Percentiles rank a stretch among this genome's conserved stretches.
These are phyloP conservation scores for Aspergillus sp. DNA, from an alignment of 2,329 filamentous ascomycete genomes.

Conservation along the genomic window DNA sequence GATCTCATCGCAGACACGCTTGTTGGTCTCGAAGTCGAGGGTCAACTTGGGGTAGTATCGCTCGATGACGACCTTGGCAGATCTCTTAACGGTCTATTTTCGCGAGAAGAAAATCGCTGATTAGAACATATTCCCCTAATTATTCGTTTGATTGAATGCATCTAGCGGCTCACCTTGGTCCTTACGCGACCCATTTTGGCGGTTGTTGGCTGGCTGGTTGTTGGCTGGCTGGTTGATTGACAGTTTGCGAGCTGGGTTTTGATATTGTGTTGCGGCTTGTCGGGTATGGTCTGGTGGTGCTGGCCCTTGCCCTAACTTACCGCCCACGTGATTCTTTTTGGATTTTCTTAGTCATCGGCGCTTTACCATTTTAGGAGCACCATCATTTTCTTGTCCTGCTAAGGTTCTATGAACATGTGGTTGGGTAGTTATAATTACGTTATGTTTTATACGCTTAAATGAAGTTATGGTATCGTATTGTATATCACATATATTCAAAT, in stretches of 20 bases:
- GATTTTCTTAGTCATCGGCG: not conserved
- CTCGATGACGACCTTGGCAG: constrained; percentile 99
- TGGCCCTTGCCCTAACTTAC: constrained; percentile 8
- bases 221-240: constrained; percentile 25
- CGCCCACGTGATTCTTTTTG: constrained; percentile 6
- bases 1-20: constrained; percentile 99
- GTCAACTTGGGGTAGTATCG: constrained; percentile 96
- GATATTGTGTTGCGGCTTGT: constrained; percentile 18
- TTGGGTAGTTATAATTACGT: no score
- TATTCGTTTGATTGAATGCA: not conserved
- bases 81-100: constrained; percentile 69
- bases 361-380: not conserved
- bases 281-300: constrained; percentile 9
- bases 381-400: not conserved
- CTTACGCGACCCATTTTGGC: constrained; percentile 52
- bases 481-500: constrained; percentile 27
- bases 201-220: constrained; percentile 38
- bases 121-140: not conserved
- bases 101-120: not conserved
- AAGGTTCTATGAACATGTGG: no score
- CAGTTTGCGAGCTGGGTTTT: constrained; percentile 22
- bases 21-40: constrained; percentile 99
- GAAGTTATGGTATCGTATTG: constrained; percentile 14
- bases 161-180: constrained; percentile 39
- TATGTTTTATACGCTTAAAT: not conserved